Percentiles rank a stretch among this genome's conserved stretches.
These are phyloP conservation scores for Pascua guehoae DNA, from an alignment of 1,284 basidiomycete species.

Conservation along the genomic window DNA sequence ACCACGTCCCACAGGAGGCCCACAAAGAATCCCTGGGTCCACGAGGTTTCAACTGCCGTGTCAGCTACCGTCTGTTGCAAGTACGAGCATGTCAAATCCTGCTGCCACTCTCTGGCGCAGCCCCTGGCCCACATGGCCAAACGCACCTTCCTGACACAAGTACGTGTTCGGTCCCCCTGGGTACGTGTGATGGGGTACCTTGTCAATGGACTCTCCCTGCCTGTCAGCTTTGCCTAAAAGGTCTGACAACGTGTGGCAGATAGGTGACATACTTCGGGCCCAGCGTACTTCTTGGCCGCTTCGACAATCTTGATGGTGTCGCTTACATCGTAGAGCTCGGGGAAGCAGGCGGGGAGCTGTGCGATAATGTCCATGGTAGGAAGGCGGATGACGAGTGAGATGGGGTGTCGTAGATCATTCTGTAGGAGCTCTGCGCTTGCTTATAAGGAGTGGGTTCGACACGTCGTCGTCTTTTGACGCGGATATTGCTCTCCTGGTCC, in stretches of 20 bases:
- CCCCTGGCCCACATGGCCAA: too few relatives aligned
- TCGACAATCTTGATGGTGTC: conserved; percentile 30
- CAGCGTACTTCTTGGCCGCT: conserved; percentile 33
- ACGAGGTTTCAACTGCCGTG: conserved; percentile 22
- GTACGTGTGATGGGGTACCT: conserved; percentile 35
- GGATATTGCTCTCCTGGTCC: too few relatives aligned
- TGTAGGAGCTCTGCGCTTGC: too few relatives aligned
- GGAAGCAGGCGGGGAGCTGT: conserved; percentile 5
- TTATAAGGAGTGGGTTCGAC: too few relatives aligned
- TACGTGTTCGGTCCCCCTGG: conserved; percentile 32
- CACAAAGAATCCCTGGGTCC: conserved; percentile 44
- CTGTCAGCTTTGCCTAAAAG: not conserved
- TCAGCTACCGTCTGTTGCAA: not conserved
- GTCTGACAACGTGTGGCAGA: not conserved
- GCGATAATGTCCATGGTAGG: too few relatives aligned
- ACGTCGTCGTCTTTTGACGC: too few relatives aligned
- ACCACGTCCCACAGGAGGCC: conserved; percentile 36
- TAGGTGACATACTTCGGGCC: conserved; percentile 13
- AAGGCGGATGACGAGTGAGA: too few relatives aligned
- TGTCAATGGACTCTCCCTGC: conserved; percentile 21
- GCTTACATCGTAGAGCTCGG: conserved; percentile 10
- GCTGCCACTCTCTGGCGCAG: too few relatives aligned
- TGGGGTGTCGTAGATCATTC: too few relatives aligned
- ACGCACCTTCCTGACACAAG: conserved; percentile 30
- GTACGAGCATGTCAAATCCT: too few relatives aligned